phyloP scores from a whole-genome alignment of 805 yeast genomes.

The Saturnispora serradocipensis region DNA sequence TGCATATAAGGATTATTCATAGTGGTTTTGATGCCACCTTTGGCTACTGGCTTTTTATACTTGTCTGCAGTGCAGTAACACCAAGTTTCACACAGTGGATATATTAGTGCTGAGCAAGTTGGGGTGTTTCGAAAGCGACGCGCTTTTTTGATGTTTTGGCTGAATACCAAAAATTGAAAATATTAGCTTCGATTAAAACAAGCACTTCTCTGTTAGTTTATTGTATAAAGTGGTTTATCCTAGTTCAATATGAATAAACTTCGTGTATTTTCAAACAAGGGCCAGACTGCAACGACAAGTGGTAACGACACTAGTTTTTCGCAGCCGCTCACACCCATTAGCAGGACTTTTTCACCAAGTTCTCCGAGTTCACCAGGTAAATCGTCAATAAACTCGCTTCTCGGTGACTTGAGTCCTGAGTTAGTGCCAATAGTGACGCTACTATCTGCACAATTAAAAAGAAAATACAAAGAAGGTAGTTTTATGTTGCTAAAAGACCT shows the following conservation, averaged over 20 bases:
- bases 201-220: not conserved
- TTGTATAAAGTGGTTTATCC: not conserved
- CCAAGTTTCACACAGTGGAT: not conserved
- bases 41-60: not conserved
- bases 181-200: not conserved
- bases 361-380: not conserved
- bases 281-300: not conserved
- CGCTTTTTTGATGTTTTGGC: not conserved
- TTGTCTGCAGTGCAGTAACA: not conserved
- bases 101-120: not conserved
- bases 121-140: not conserved
- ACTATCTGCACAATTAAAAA: conserved; percentile 61
- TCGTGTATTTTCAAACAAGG: conserved; percentile 1
- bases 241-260: not conserved
- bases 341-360: not conserved
- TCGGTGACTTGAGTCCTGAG: conserved; percentile 28
- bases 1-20: not conserved
- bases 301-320: not conserved
- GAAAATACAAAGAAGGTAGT: conserved; percentile 69
- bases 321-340: not conserved
- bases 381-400: not conserved
- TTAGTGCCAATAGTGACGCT: conserved; percentile 65
- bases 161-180: not conserved
- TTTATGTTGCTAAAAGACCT: conserved; percentile 66
- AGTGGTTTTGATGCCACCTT: not conserved